A percentile compares a stretch with the other conserved stretches of the same genome.
phyloP scores from a whole-genome alignment of 2,329 filamentous ascomycete genomes.

The Colletotrichum lini region DNA sequence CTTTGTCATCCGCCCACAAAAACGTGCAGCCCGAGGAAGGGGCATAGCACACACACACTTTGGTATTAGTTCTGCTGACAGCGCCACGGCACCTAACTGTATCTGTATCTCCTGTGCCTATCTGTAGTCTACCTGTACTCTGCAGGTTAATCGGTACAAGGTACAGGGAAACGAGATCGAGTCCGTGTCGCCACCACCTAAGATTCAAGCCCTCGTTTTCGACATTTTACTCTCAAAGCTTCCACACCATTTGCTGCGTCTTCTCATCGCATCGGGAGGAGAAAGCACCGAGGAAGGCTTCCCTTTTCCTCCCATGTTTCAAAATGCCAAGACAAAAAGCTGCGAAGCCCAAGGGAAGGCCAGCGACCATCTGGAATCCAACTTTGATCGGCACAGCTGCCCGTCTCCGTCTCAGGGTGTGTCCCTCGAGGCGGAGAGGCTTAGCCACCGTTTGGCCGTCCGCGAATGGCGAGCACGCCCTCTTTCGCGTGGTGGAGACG shows the following conservation, averaged over 20 bases:
- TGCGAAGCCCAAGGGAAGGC: conserved; percentile 26
- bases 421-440: conserved; percentile 30
- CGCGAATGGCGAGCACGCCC: neutral
- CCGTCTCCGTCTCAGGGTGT: conserved; percentile 29
- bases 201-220: conserved; percentile 14
- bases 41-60: too few relatives aligned
- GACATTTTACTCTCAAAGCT: neutral
- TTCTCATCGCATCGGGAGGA: too few relatives aligned
- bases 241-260: neutral
- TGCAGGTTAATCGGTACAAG: too few relatives aligned
- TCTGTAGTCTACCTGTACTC: too few relatives aligned
- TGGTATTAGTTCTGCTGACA: too few relatives aligned
- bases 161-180: neutral
- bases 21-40: neutral
- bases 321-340: conserved; percentile 41
- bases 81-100: too few relatives aligned
- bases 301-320: conserved; percentile 31
- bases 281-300: neutral
- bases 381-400: conserved; percentile 24
- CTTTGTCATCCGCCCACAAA: neutral
- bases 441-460: conserved; percentile 15
- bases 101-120: too few relatives aligned
- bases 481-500: conserved; percentile 23
- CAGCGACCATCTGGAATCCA: conserved; percentile 23
- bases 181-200: conserved; percentile 12